phyloP scores from a whole-genome alignment of 345 rosid genomes.

The Brassica juncea region DNA sequence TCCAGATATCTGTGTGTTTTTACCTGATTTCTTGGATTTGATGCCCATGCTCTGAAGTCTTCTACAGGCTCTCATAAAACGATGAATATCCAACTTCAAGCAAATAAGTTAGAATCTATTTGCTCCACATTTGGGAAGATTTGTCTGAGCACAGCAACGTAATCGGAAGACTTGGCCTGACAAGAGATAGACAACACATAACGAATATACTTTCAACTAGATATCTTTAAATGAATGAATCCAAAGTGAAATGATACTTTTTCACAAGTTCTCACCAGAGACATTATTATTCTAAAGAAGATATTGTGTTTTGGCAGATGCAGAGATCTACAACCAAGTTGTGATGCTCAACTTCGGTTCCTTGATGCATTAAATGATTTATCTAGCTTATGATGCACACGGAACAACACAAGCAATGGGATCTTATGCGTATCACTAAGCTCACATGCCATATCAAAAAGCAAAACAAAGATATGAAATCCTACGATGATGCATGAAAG shows the following conservation, averaged over 20 bases:
- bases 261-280: neutral
- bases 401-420: neutral
- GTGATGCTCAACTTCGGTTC: slow-evolving; percentile 13
- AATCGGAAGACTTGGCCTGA: slow-evolving; percentile 74
- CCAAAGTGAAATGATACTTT: neutral
- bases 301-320: slow-evolving; percentile 6
- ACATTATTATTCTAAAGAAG: neutral
- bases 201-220: neutral
- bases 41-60: slow-evolving; percentile 19
- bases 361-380: neutral
- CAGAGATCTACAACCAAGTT: neutral
- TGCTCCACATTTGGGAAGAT: slow-evolving; percentile 79
- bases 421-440: neutral
- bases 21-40: slow-evolving; percentile 10
- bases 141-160: slow-evolving; percentile 51
- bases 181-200: slow-evolving; percentile 27
- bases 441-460: slow-evolving; percentile 9
- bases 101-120: slow-evolving; percentile 71
- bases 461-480: slow-evolving; percentile 12
- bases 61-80: slow-evolving; percentile 6
- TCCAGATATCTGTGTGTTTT: neutral
- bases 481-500: neutral
- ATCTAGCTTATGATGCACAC: neutral
- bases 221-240: neutral
- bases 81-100: slow-evolving; percentile 21